Base-by-base conservation (phyloP, 495 filamentous ascomycete genomes). In the Diplogelasinospora grovesii region DNA sequence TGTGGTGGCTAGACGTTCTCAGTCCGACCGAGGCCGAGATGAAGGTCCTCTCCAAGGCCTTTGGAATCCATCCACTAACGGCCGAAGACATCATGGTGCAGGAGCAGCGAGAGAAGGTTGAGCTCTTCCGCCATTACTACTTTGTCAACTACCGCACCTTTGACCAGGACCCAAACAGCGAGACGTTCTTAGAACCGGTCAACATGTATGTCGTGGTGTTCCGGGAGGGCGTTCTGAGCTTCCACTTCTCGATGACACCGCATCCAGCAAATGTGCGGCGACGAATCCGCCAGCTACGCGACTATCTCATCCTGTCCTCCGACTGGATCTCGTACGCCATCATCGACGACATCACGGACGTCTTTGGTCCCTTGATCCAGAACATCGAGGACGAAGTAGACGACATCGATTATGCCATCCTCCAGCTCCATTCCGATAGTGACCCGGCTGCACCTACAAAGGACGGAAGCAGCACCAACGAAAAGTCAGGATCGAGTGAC, bases 261-360 rank as follows among this genome's bases (percentile, higher is more conserved):
- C 92, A 98, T 63, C 85, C 89, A 8, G 88, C 89, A 53, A 96
- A 98, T 54, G 92, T 98, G 18, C 86, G 92, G 16, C 77, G 89
- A 20, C 81, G 92, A 18, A 88, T 98, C 56, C 81, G 92, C 20
- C 92, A 97, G 59, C 71, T 98, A 33, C 85, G 85, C 54, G 93
- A 98, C 63, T 97, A 95, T 57, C 73, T 97, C 50, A 85, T 92
- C 48, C 70, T 95, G 5, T 88, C 81, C 45, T 87, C 89, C 0
- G 92, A 98, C 60, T 98, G 92, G 92, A 96, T 98, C 51, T 93
- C 86, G 10, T 98, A 98, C 50, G 92, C 88, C 22, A 77, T 98
- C 49, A 96, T 98, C 51, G 92, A 98, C 60, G 90, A 98, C 56
- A 95, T 98, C 50, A 96, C 92, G 7, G 92, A 98, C 61, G 89